These are phyloP conservation scores for Bacidia rubella DNA, from an alignment of 495 filamentous ascomycete species.

Conservation along the genomic window DNA sequence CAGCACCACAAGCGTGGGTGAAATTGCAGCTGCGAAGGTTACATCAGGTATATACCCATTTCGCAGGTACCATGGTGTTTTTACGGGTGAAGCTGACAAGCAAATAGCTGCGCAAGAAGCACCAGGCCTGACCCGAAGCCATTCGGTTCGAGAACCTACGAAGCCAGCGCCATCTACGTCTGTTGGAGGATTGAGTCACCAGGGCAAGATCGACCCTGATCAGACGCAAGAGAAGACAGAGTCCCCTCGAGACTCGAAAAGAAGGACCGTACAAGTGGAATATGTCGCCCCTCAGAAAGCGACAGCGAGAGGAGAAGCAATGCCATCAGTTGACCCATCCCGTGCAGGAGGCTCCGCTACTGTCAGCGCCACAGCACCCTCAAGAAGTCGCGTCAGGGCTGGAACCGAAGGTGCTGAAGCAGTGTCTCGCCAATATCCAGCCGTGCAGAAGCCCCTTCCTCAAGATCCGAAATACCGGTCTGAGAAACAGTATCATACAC, in stretches of 20 bases:
- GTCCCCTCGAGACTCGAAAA: constrained; percentile 65
- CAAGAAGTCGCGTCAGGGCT: constrained; percentile 36
- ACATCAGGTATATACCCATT: constrained; percentile 39
- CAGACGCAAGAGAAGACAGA: constrained; percentile 49
- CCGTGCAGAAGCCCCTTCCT: constrained; percentile 39
- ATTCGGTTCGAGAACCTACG: constrained; percentile 78
- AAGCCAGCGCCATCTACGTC: constrained; percentile 51
- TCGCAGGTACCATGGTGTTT: constrained; percentile 1
- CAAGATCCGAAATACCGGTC: constrained; percentile 34
- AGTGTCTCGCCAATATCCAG: constrained; percentile 20
- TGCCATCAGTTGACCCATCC: constrained; percentile 14
- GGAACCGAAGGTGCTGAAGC: constrained; percentile 37
- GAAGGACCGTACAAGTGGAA: constrained; percentile 91
- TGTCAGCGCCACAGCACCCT: constrained; percentile 7
- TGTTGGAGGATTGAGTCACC: constrained; percentile 56
- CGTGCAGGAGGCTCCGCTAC: constrained; percentile 10
- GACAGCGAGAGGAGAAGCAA: constrained; percentile 51
- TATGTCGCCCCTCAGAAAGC: constrained; percentile 87
- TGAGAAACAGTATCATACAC: constrained; percentile 9
- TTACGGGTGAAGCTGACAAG: constrained; percentile 19
- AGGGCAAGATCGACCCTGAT: constrained; percentile 62
- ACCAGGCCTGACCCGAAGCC: constrained; percentile 63
- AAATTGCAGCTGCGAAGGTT: constrained; percentile 73
- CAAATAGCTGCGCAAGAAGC: constrained; percentile 41
- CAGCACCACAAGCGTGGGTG: constrained; percentile 72